phyloP scores from a whole-genome alignment of 768 basidiomycete species.

The Pisolithus orientalis region DNA sequence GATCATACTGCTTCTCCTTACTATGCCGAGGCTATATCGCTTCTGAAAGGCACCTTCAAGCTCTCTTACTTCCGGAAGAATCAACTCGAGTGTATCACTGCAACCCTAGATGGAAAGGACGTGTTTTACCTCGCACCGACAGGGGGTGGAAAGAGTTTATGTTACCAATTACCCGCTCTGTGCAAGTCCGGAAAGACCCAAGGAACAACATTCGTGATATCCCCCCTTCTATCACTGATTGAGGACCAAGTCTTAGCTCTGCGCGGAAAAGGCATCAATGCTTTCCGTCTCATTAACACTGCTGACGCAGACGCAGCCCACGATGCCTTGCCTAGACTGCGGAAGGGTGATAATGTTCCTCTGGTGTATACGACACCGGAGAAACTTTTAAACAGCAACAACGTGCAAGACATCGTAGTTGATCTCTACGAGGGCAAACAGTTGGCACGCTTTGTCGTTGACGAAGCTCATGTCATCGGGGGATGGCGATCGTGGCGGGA shows the following conservation, averaged over 20 bases:
- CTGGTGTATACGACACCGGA: constrained; percentile 92
- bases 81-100: constrained; percentile 82
- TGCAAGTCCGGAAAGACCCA: constrained; percentile 62
- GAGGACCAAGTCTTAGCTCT: constrained; percentile 79
- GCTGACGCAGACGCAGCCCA: constrained; percentile 35
- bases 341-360: constrained; percentile 43
- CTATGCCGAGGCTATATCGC: constrained; percentile 24
- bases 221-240: constrained; percentile 86
- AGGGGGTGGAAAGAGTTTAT: constrained; percentile 86
- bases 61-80: constrained; percentile 69
- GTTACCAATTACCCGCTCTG: constrained; percentile 87
- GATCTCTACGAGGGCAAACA: constrained; percentile 49
- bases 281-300: constrained; percentile 62
- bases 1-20: constrained; percentile 29
- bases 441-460: constrained; percentile 87
- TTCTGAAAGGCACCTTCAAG: constrained; percentile 43
- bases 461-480: constrained; percentile 94
- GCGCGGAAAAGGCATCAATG: constrained; percentile 57
- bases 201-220: constrained; percentile 86
- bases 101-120: constrained; percentile 73
- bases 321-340: constrained; percentile 38
- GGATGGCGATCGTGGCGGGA: constrained; percentile 91
- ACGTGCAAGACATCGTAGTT: constrained; percentile 49
- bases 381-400: constrained; percentile 59
- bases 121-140: constrained; percentile 97